Evolutionary conservation across 192 early-diverging fungal genomes (phyloP), one percentile per base, ranked within the genome.

Genomic region (Linnemannia hyalina): DNA sequence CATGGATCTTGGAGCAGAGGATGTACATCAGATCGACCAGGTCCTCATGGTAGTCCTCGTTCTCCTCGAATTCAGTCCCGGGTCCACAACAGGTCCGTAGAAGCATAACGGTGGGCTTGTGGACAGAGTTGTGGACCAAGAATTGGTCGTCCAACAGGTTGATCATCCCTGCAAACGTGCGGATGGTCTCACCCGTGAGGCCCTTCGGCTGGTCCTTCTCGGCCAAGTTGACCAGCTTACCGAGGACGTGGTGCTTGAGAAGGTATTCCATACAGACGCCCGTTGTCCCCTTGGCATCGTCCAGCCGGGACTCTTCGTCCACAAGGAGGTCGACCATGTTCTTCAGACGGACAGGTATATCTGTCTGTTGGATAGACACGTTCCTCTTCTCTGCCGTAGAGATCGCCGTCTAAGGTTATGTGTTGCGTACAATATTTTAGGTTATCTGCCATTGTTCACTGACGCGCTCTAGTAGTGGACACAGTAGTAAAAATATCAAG

Each of bases 231-330:
- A 98, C 96, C 70, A 99, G 90, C 70, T 95, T 90, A 23, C 91
- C 91, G 20, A 99, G 87, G 40, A 98, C 89, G 70, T 94, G 92
- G 80, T 96, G 97, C 75, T 93, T 95, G 81, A 99, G 90, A 74
- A 97, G 95, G 55, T 95, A 92, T 83, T 98, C 97, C 90, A 97
- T 97, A 83, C 97, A 98, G 0, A 96, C 93, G 44, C 96, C 97
- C 0, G 95, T 95, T 18, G 94, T 90, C 23, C 79, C 83, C 4
- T 88, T 84, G 65, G 90, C 92, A 75, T 95, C 94, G 74, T 97
- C 96, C 32, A 93, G 85, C 70, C 94, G 87, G 1, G 95, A 90
- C 75, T 96, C 94, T 89, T 98, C 97, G 82, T 97, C 96, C 9
- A 97, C 95, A 46, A 98, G 90, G 63, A 97, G 88, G 85, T 97